These are phyloP conservation scores for Citrus cavaleriei DNA, from an alignment of 345 rosid genomes.

Conservation along the genomic window DNA sequence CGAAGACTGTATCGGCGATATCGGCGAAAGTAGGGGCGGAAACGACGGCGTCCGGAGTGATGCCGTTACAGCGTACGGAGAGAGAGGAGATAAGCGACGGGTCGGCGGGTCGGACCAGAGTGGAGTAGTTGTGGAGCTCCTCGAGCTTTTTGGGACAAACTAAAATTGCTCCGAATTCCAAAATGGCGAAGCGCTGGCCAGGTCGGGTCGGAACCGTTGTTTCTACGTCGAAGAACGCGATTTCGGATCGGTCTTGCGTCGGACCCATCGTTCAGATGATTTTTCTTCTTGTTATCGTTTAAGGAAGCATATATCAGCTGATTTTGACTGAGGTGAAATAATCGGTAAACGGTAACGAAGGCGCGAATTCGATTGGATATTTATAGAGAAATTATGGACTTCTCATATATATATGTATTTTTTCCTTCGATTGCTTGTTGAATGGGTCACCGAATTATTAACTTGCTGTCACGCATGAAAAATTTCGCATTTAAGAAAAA, in stretches of 20 bases:
- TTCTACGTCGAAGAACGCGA: conserved; percentile 88
- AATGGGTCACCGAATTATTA: not conserved
- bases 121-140: conserved; percentile 69
- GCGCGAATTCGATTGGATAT: not conserved
- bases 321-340: not conserved
- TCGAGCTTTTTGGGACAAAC: conserved; percentile 75
- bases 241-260: conserved; percentile 52
- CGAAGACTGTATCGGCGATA: conserved; percentile 71
- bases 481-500: too few relatives aligned
- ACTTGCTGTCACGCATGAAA: not conserved
- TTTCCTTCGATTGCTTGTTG: not conserved
- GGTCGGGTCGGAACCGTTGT: conserved; percentile 66
- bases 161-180: conserved; percentile 87
- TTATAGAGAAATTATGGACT: too few relatives aligned
- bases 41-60: conserved; percentile 49
- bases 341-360: not conserved
- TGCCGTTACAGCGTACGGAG: conserved; percentile 73
- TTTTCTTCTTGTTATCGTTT: not conserved
- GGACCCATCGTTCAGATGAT: conserved; percentile 23
- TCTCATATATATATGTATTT: too few relatives aligned
- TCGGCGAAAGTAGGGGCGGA: conserved; percentile 63
- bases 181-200: conserved; percentile 60
- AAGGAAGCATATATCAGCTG: too few relatives aligned
- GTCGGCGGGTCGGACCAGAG: conserved; percentile 71
- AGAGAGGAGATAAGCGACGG: conserved; percentile 48